These are phyloP conservation scores for Usnea hakonensis DNA, from an alignment of 495 filamentous ascomycete species.

Conservation along the genomic window DNA sequence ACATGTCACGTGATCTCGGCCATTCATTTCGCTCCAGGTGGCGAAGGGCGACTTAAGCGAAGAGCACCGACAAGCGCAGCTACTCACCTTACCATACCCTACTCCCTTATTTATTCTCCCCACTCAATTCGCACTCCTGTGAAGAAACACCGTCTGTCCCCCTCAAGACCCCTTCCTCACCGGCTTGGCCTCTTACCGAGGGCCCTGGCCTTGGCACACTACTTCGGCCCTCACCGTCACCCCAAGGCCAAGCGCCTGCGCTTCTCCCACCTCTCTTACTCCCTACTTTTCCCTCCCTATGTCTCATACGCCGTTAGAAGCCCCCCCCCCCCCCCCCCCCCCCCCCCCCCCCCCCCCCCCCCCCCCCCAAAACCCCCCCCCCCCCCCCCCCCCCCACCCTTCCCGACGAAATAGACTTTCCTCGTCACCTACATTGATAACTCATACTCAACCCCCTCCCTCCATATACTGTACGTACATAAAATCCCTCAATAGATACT, in stretches of 20 bases:
- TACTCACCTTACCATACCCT: too few relatives aligned
- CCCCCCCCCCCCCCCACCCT: too few relatives aligned
- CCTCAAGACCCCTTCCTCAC: neutral
- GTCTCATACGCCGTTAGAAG: too few relatives aligned
- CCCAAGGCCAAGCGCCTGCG: neutral
- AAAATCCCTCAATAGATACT: too few relatives aligned
- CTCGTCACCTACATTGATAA: too few relatives aligned
- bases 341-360: too few relatives aligned
- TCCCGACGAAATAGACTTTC: too few relatives aligned
- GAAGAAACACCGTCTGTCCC: neutral
- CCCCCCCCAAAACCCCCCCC: too few relatives aligned
- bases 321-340: too few relatives aligned
- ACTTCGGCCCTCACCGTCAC: neutral
- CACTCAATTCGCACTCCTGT: neutral
- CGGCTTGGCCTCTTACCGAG: neutral
- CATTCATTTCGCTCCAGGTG: neutral
- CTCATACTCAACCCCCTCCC: too few relatives aligned
- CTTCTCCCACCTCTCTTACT: neutral
- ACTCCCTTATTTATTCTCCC: neutral
- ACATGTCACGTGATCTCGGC: conserved; percentile 4
- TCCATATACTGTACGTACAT: too few relatives aligned
- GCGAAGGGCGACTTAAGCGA: neutral
- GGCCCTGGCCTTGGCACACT: neutral
- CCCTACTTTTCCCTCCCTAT: neutral
- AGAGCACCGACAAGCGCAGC: neutral